phyloP scores from a whole-genome alignment of 257 asterid species.

The Anisodus acutangulus region DNA sequence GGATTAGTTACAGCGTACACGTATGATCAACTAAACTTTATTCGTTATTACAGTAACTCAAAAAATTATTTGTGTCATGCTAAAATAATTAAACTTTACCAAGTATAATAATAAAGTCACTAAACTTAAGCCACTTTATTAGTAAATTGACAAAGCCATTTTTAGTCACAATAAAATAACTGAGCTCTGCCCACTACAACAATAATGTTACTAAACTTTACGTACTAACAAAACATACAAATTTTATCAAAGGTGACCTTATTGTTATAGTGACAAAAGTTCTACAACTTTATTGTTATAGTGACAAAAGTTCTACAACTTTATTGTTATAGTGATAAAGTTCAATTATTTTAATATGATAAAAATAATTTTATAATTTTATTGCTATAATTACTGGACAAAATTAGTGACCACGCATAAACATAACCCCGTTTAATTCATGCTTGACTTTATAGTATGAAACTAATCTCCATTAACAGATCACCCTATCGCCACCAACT shows the following conservation, averaged over 20 bases:
- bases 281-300: neutral
- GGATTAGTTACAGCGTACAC: too few species aligned
- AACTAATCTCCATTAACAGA: neutral
- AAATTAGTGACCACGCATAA: neutral
- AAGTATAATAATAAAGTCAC: too few species aligned
- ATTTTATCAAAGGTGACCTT: neutral
- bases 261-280: neutral
- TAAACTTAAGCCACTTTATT: too few species aligned
- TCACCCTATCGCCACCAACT: neutral
- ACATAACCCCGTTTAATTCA: neutral
- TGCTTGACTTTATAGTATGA: neutral
- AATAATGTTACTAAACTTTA: neutral
- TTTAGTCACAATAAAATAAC: too few species aligned
- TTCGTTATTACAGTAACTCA: too few species aligned
- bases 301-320: neutral
- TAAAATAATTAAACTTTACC: too few species aligned
- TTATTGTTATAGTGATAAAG: neutral
- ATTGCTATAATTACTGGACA: too few species aligned
- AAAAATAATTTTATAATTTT: neutral
- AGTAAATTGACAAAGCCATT: too few species aligned
- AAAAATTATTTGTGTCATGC: too few species aligned
- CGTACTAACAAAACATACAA: neutral
- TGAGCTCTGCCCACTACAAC: neutral
- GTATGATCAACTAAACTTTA: too few species aligned
- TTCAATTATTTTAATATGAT: neutral